phyloP scores from a whole-genome alignment of 140 eudicot species.

The Anethum foeniculum region DNA sequence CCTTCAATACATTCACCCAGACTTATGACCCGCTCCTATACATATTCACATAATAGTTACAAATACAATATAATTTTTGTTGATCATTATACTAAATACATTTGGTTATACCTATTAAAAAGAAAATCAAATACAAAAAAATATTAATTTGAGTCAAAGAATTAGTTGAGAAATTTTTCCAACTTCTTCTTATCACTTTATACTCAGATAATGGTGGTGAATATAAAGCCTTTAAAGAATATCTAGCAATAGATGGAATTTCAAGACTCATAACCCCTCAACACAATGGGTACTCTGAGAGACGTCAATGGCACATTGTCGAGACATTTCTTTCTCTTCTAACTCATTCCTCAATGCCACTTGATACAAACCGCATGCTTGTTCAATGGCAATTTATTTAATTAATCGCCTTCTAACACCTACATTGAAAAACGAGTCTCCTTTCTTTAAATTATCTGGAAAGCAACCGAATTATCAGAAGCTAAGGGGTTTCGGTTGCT shows the following conservation, averaged over 20 bases:
- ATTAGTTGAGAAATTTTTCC: background rate
- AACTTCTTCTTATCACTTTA: background rate
- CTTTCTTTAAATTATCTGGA: no score
- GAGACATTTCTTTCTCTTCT: conserved; percentile 42
- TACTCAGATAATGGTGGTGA: no score
- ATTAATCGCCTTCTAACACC: background rate
- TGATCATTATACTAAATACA: background rate
- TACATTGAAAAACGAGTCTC: no score
- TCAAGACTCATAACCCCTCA: background rate
- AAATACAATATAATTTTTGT: no score
- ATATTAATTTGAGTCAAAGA: background rate
- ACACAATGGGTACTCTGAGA: background rate
- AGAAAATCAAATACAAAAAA: no score
- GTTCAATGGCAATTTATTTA: no score
- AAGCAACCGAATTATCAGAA: no score
- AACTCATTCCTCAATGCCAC: conserved; percentile 30
- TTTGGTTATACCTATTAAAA: background rate
- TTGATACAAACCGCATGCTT: no score
- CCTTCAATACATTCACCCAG: background rate
- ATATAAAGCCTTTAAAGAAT: no score
- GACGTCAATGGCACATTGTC: no score
- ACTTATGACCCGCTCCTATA: background rate
- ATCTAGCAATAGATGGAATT: background rate
- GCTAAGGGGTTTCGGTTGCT: no score
- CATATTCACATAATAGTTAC: no score